Conservation (phyloP, 2,329 filamentous ascomycete genomes). For the Cladophialophora exuberans region DNA sequence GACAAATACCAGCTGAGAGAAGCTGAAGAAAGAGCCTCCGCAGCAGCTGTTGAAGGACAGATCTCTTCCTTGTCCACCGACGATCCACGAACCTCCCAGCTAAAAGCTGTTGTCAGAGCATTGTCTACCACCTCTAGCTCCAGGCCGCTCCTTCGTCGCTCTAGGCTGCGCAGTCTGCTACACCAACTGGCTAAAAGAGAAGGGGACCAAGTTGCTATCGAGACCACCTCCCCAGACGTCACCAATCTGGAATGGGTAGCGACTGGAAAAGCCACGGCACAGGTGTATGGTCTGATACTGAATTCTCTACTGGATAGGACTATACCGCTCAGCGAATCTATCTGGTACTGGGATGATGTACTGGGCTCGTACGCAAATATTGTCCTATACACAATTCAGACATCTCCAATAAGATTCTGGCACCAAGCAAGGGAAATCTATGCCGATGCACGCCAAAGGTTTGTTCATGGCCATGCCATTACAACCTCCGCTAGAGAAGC, state of each 20-base stretch:
- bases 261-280: slow-evolving; percentile 87
- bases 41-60: slow-evolving; percentile 10
- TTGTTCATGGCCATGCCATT: slow-evolving; percentile 26
- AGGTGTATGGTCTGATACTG: slow-evolving; percentile 69
- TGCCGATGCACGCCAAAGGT: slow-evolving; percentile 35
- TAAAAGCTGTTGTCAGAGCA: slow-evolving; percentile 70
- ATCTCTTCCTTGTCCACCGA: slow-evolving; percentile 21
- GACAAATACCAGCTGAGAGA: slow-evolving; percentile 59
- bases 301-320: slow-evolving; percentile 24
- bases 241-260: slow-evolving; percentile 87
- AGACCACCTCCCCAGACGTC: slow-evolving; percentile 38
- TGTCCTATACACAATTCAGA: slow-evolving; percentile 83
- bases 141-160: slow-evolving; percentile 62
- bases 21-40: slow-evolving; percentile 22
- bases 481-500: slow-evolving; percentile 37
- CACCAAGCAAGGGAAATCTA: slow-evolving; percentile 72
- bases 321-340: slow-evolving; percentile 74
- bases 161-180: slow-evolving; percentile 65
- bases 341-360: slow-evolving; percentile 95
- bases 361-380: slow-evolving; percentile 77
- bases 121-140: slow-evolving; percentile 72
- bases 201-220: slow-evolving; percentile 33
- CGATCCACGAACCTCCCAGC: slow-evolving; percentile 40
- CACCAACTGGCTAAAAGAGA: slow-evolving; percentile 55
- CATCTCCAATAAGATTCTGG: slow-evolving; percentile 75